These are phyloP conservation scores for Cucurbita maxima DNA, from an alignment of 306 rosid genomes.

Conservation along the genomic window DNA sequence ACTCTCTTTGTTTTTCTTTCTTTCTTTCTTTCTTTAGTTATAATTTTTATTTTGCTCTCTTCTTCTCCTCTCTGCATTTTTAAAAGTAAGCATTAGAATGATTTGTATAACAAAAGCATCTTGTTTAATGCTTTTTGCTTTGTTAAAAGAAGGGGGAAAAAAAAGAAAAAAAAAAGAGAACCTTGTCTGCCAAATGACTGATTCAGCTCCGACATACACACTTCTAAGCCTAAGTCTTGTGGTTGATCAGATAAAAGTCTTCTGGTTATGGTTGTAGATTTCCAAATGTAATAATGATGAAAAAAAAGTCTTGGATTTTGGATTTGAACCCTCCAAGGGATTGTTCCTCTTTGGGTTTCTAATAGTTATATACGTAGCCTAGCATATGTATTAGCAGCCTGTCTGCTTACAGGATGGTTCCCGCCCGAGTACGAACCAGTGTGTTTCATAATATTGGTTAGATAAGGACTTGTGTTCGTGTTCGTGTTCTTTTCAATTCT, in stretches of 20 bases:
- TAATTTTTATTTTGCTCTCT: constrained; percentile 8
- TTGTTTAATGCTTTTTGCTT: constrained; percentile 1
- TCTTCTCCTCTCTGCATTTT: constrained; percentile 6
- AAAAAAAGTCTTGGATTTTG: not conserved
- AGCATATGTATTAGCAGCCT: too few relatives aligned
- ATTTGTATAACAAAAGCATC: constrained; percentile 8
- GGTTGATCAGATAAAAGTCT: not conserved
- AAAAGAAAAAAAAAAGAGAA: not conserved
- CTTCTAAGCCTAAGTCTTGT: not conserved
- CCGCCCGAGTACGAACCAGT: too few relatives aligned
- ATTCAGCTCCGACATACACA: not conserved
- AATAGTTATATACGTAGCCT: too few relatives aligned
- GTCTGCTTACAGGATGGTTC: too few relatives aligned
- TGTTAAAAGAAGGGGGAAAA: not conserved
- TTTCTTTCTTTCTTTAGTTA: not conserved
- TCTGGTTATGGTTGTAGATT: not conserved
- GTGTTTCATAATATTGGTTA: too few relatives aligned
- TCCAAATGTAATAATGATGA: not conserved
- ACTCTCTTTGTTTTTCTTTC: not conserved
- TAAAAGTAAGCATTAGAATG: not conserved
- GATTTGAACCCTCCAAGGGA: too few relatives aligned
- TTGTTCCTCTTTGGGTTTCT: too few relatives aligned
- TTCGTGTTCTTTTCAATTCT: too few relatives aligned
- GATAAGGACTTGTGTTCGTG: too few relatives aligned
- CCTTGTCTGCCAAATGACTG: not conserved